Conservation (phyloP, 352 stramenopile genomes). For the Pythium aquatile region DNA sequence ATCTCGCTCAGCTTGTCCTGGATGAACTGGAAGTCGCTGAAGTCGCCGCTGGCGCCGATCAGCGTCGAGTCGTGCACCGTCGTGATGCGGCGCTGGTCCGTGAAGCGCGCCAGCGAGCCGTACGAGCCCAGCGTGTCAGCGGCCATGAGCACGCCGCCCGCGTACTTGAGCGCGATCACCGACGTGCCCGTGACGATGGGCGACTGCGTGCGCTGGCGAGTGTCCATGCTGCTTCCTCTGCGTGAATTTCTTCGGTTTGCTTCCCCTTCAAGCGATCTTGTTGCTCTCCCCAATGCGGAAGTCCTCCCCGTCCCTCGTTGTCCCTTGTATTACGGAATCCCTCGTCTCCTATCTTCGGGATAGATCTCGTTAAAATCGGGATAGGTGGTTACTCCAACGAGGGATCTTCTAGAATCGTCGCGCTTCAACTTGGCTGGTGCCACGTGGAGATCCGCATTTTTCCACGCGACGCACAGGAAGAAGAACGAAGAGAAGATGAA, state of each 20-base stretch:
- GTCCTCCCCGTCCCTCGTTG: slow-evolving; percentile 11
- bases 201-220: slow-evolving; percentile 81
- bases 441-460: slow-evolving; percentile 26
- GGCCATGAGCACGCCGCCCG: slow-evolving; percentile 96
- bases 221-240: slow-evolving; percentile 41
- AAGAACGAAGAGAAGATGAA: slow-evolving; percentile 47
- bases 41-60: slow-evolving; percentile 95
- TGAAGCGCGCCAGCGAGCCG: slow-evolving; percentile 97
- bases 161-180: slow-evolving; percentile 96
- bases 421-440: slow-evolving; percentile 26
- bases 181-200: slow-evolving; percentile 98
- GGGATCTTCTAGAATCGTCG: slow-evolving; percentile 34
- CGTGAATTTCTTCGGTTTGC: slow-evolving; percentile 7
- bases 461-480: neutral
- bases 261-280: slow-evolving; percentile 38
- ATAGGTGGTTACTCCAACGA: slow-evolving; percentile 10
- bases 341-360: neutral
- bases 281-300: neutral
- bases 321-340: slow-evolving; percentile 11
- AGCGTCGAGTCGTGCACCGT: slow-evolving; percentile 92
- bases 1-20: slow-evolving; percentile 93
- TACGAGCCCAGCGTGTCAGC: slow-evolving; percentile 98
- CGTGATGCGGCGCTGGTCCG: slow-evolving; percentile 88
- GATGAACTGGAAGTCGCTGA: slow-evolving; percentile 97
- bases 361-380: neutral